phyloP scores from a whole-genome alignment of 2,329 filamentous ascomycete genomes.

The Macrophomina pseudophaseolina region DNA sequence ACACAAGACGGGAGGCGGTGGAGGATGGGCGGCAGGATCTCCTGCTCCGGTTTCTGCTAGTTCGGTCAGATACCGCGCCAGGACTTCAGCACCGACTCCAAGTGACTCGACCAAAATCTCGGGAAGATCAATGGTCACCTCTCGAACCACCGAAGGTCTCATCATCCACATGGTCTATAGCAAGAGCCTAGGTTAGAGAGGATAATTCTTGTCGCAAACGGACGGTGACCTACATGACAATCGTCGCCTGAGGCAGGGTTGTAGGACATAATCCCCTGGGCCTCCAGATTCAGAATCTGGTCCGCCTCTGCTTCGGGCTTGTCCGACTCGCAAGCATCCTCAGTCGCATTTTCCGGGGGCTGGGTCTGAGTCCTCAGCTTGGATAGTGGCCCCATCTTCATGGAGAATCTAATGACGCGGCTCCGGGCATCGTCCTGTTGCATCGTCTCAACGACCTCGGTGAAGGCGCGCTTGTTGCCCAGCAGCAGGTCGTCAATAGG shows the following conservation, averaged over 20 bases:
- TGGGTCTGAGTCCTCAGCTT: slow-evolving; percentile 40
- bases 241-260: slow-evolving; percentile 84
- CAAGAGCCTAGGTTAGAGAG: slow-evolving; percentile 33
- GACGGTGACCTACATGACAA: slow-evolving; percentile 74
- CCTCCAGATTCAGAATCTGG: slow-evolving; percentile 78
- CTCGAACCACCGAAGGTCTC: slow-evolving; percentile 84
- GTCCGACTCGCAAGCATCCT: slow-evolving; percentile 31
- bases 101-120: slow-evolving; percentile 87
- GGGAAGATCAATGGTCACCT: slow-evolving; percentile 95
- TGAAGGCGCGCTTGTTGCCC: slow-evolving; percentile 79
- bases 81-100: slow-evolving; percentile 90
- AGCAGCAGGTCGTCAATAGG: slow-evolving; percentile 81
- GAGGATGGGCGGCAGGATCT: slow-evolving; percentile 75
- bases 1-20: slow-evolving; percentile 84
- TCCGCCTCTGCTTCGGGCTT: slow-evolving; percentile 44
- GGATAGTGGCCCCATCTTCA: slow-evolving; percentile 43
- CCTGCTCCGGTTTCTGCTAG: slow-evolving; percentile 83
- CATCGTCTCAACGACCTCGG: slow-evolving; percentile 84
- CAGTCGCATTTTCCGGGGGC: slow-evolving; percentile 38
- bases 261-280: slow-evolving; percentile 98
- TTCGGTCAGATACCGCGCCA: slow-evolving; percentile 90
- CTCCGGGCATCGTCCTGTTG: slow-evolving; percentile 88
- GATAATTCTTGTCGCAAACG: neutral
- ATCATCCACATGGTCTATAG: slow-evolving; percentile 98
- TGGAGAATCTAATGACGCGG: slow-evolving; percentile 64